These are phyloP conservation scores for Pythium grandisporangium DNA, from an alignment of 352 stramenopile species.

Conservation along the genomic window DNA sequence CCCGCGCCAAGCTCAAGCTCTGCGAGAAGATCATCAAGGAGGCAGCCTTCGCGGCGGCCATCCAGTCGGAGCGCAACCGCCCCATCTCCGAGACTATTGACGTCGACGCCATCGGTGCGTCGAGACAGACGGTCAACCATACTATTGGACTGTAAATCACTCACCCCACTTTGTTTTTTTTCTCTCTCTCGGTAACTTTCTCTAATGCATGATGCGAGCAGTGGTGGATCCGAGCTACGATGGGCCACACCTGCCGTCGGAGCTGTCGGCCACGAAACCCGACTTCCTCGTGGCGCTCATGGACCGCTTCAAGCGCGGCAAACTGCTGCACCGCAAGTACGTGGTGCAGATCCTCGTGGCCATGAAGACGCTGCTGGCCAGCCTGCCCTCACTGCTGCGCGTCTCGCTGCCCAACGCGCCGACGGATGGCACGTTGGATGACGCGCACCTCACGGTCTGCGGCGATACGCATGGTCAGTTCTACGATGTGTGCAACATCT, in stretches of 20 bases:
- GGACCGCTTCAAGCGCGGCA: conserved; percentile 95
- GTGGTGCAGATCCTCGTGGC: conserved; percentile 93
- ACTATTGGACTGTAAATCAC: too few species aligned
- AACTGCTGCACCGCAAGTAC: conserved; percentile 97
- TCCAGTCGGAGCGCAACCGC: conserved; percentile 91
- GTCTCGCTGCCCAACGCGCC: too few species aligned
- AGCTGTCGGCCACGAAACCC: conserved; percentile 36
- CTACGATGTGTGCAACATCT: conserved; percentile 99
- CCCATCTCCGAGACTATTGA: conserved; percentile 92
- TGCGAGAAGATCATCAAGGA: conserved; percentile 97
- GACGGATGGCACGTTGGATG: conserved; percentile 22
- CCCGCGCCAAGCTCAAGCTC: conserved; percentile 89
- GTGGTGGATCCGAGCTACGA: conserved; percentile 79
- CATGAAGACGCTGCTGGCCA: conserved; percentile 88
- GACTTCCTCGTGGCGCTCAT: conserved; percentile 91
- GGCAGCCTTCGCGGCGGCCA: conserved; percentile 93
- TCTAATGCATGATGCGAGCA: conserved; percentile 12
- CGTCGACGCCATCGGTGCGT: conserved; percentile 63
- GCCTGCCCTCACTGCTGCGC: conserved; percentile 88
- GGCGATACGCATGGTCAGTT: conserved; percentile 99
- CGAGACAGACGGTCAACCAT: too few species aligned
- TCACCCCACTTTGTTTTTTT: too few species aligned
- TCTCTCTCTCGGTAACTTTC: too few species aligned
- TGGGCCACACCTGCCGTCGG: conserved; percentile 54
- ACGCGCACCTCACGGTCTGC: conserved; percentile 92